Evolutionary conservation across 768 basidiomycete genomes (phyloP), one percentile per base, ranked within the genome.

Genomic region (Suillus clintonianus): DNA sequence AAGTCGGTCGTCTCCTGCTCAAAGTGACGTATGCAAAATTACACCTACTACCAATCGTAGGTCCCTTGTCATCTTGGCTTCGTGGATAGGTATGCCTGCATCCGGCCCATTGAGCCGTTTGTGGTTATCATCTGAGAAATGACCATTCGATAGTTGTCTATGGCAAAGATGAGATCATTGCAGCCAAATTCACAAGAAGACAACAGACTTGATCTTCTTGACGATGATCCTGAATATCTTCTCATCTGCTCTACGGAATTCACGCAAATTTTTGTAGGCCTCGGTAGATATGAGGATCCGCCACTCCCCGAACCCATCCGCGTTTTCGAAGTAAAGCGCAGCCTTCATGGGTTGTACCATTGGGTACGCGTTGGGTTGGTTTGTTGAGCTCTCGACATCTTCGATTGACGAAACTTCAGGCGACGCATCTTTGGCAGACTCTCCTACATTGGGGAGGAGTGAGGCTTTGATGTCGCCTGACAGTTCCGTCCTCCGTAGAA

Each of bases 71-170:
- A 90, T 86, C 70, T 89, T 90, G 0, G 90, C 90, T 69, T 90
- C 88, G 59, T 81, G 90, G 11, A 91, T 81, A 0, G 89, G 87
- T 3, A 90, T 72, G 1, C 82, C 82, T 15, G 73, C 71, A 14
- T 77, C 74, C 1, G 71, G 58, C 0, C 81, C 81, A 24, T 78
- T 85, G 14, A 90, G 75, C 8, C 82, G 74, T 71, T 89, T 88
- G 66, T 90, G 87, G 65, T 90, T 91, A 62, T 88, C 85, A 13
- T 80, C 78, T 1, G 89, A 90, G 68, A 91, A 90, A 62, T 86
- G 83, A 0, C 89, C 90, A 4, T 83, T 81, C 0, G 90, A 91
- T 13, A 92, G 79, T 64, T 91, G 86, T 69, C 90, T 91, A 51
- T 36, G 27, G 37, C 10, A 8, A 41, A 3, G 5, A 42, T 63